Conservation (phyloP, 2,329 filamentous ascomycete species). For the Chaetomiaceae sp. region DNA sequence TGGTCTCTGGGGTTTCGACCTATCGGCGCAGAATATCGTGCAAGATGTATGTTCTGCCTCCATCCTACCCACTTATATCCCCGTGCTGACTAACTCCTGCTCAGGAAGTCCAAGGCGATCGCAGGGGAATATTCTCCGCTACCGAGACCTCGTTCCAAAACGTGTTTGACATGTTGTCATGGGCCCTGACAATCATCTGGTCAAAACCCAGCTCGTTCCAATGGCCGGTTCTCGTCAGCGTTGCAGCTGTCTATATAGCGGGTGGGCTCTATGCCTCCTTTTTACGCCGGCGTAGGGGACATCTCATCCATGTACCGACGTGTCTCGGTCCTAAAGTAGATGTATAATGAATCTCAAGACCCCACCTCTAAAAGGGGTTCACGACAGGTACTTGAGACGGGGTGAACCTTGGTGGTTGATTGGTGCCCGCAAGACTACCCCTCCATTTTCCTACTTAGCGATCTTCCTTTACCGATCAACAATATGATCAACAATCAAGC, state of each 20-base stretch:
- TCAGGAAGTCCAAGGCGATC: conserved; percentile 44
- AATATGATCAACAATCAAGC: too few species aligned
- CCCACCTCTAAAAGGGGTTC: too few species aligned
- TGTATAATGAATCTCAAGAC: too few species aligned
- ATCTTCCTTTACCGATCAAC: too few species aligned
- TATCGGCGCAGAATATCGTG: conserved; percentile 36
- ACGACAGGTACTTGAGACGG: too few species aligned
- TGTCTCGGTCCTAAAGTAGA: not conserved
- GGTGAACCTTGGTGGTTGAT: too few species aligned
- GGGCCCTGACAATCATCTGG: conserved; percentile 59
- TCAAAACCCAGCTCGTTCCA: conserved; percentile 57
- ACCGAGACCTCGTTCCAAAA: conserved; percentile 64
- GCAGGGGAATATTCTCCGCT: conserved; percentile 60
- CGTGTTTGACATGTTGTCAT: conserved; percentile 62
- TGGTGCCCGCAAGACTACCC: too few species aligned
- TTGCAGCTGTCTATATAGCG: conserved; percentile 43
- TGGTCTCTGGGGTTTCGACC: conserved; percentile 5
- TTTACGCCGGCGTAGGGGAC: conserved; percentile 52
- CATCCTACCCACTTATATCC: not conserved
- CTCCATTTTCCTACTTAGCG: too few species aligned
- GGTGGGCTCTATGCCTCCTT: conserved; percentile 49
- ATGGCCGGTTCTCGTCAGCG: conserved; percentile 55
- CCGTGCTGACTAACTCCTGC: not conserved
- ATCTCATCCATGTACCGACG: conserved; percentile 46
- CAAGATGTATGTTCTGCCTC: conserved; percentile 45